phyloP scores from a whole-genome alignment of 306 rosid species.

The Rosa rugosa region DNA sequence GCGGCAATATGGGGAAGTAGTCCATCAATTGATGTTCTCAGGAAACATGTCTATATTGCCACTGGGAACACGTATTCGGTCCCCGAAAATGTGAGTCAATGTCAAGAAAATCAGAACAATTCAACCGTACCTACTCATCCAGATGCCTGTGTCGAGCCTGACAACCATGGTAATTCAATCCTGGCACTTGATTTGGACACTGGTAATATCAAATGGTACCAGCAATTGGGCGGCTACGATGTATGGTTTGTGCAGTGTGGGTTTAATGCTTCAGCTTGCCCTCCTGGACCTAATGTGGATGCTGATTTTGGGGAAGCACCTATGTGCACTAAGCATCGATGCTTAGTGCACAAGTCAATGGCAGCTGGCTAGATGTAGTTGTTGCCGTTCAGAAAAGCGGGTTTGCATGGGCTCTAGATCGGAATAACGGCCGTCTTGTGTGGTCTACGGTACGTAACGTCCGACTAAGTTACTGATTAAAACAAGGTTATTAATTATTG shows the following conservation, averaged over 20 bases:
- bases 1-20: conserved; percentile 77
- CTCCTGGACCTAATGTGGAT: conserved; percentile 47
- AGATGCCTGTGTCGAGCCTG: conserved; percentile 52
- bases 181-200: conserved; percentile 59
- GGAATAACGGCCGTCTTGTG: conserved; percentile 39
- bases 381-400: conserved; percentile 69
- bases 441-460: conserved; percentile 41
- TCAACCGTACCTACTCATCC: conserved; percentile 26
- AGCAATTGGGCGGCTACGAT: conserved; percentile 67
- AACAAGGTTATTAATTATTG: not conserved
- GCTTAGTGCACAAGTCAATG: conserved; percentile 30
- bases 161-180: conserved; percentile 61
- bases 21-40: conserved; percentile 47
- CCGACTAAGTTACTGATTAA: not conserved
- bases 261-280: conserved; percentile 41
- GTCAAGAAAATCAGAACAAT: conserved; percentile 51
- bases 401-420: conserved; percentile 60
- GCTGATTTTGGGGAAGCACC: conserved; percentile 69
- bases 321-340: too few relatives aligned
- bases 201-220: conserved; percentile 51
- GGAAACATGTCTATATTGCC: conserved; percentile 50
- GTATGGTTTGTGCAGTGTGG: conserved; percentile 52
- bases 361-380: conserved; percentile 41
- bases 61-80: conserved; percentile 60
- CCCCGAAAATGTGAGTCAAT: conserved; percentile 37